Conservation (phyloP, 352 stramenopile genomes). For the Aphanomyces stellatus region DNA sequence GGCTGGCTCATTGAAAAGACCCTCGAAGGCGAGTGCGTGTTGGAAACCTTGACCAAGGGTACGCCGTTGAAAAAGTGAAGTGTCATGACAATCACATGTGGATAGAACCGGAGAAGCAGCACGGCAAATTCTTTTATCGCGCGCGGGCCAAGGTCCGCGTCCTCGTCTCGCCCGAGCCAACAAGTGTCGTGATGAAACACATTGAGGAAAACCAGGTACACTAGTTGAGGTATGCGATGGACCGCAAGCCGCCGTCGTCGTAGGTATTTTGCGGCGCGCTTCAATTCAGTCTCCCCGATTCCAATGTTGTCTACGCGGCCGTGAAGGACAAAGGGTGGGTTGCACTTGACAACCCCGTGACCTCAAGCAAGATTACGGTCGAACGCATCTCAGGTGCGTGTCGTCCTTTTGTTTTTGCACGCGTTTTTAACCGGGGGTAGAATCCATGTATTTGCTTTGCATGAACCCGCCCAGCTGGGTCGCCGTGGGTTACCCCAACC, state of each 20-base stretch:
- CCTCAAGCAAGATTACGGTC: constrained; percentile 17
- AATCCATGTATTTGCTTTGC: constrained; percentile 60
- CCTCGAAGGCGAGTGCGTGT: constrained; percentile 64
- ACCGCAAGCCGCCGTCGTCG: too few relatives aligned
- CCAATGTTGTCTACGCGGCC: constrained; percentile 60
- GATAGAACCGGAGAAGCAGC: constrained; percentile 67
- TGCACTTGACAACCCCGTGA: constrained; percentile 30
- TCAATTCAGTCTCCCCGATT: constrained; percentile 68
- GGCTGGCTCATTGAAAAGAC: constrained; percentile 81
- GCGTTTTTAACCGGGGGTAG: constrained; percentile 1
- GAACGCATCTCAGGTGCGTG: constrained; percentile 13
- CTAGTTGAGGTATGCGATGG: too few relatives aligned
- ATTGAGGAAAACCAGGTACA: constrained; percentile 15
- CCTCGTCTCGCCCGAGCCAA: constrained; percentile 56
- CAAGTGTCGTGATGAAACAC: constrained; percentile 44
- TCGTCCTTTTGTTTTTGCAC: background rate
- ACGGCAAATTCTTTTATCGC: constrained; percentile 75
- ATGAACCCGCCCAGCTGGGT: constrained; percentile 68
- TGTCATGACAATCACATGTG: too few relatives aligned
- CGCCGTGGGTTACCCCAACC: constrained; percentile 64
- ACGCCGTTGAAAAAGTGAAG: too few relatives aligned
- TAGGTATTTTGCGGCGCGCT: constrained; percentile 64
- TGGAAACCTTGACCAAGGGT: constrained; percentile 24
- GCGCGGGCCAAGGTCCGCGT: constrained; percentile 30
- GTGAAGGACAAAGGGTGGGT: constrained; percentile 80